phyloP scores from a whole-genome alignment of 495 filamentous ascomycete species.

The Aspergillus sclerotiicarbonarius region DNA sequence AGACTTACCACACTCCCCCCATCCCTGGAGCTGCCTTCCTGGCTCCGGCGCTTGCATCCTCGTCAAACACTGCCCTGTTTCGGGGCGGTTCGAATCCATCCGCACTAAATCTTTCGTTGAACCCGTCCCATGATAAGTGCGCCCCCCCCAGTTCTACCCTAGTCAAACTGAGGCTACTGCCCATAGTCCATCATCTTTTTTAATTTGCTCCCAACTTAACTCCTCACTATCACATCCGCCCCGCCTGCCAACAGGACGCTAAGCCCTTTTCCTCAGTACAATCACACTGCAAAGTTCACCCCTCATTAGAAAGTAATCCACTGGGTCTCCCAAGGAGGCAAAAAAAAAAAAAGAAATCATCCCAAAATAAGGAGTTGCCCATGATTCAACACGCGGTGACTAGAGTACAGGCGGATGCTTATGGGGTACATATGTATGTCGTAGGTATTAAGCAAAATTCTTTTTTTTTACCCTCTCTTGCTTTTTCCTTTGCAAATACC shows the following conservation, averaged over 20 bases:
- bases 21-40: conserved; percentile 23
- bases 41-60: conserved; percentile 28
- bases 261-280: background rate
- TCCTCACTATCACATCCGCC: conserved; percentile 13
- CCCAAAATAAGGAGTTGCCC: too few relatives aligned
- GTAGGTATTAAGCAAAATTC: too few relatives aligned
- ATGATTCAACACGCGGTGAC: too few relatives aligned
- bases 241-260: conserved; percentile 12
- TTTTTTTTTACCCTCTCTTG: too few relatives aligned
- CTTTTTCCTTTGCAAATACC: too few relatives aligned
- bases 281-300: background rate
- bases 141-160: conserved; percentile 5
- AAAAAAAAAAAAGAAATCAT: background rate
- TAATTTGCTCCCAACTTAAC: background rate
- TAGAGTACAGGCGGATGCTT: too few relatives aligned
- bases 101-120: conserved; percentile 9
- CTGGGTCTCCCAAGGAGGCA: background rate
- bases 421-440: too few relatives aligned
- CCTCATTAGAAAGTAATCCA: background rate
- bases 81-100: conserved; percentile 22
- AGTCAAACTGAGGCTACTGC: background rate
- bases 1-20: conserved; percentile 15
- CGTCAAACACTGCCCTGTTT: conserved; percentile 28
- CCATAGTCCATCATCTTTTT: conserved; percentile 2
- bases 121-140: conserved; percentile 7